Conservation (phyloP, 2,329 filamentous ascomycete genomes). For the Ophiostoma fasciatum region DNA sequence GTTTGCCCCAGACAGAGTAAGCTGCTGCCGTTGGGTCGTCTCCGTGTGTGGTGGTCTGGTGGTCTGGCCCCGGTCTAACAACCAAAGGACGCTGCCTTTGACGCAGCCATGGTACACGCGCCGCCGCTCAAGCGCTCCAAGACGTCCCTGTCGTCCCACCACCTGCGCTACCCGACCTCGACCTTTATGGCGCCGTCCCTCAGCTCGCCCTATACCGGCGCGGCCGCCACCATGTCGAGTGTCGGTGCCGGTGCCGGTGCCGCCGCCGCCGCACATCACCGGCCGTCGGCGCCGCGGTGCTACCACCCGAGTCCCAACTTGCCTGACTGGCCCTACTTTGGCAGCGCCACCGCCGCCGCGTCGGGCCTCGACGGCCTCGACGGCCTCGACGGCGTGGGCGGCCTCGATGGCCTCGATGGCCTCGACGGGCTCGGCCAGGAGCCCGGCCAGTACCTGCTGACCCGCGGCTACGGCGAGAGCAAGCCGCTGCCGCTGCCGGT, state of each 20-base stretch:
- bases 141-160: not conserved
- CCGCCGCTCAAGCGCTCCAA: constrained; percentile 7
- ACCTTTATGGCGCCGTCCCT: constrained; percentile 2
- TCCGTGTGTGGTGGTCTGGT: not conserved
- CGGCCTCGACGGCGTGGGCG: not conserved
- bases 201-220: constrained; percentile 1
- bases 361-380: not conserved
- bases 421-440: constrained; percentile 8
- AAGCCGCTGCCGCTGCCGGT: not conserved
- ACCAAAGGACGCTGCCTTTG: not conserved
- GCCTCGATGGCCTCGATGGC: no score
- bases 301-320: no score
- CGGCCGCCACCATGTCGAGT: not conserved
- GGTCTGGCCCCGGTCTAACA: not conserved
- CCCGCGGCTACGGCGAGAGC: not conserved
- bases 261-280: not conserved
- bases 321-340: no score
- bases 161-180: not conserved
- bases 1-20: not conserved
- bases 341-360: no score
- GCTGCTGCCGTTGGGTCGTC: not conserved
- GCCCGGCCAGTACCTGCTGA: constrained; percentile 6
- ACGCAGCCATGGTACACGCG: not conserved
- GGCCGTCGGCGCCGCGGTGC: no score
- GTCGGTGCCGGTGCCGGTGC: not conserved